Base-by-base conservation (phyloP, 2,329 filamentous ascomycete genomes). In the Chaetomiaceae sp. region DNA sequence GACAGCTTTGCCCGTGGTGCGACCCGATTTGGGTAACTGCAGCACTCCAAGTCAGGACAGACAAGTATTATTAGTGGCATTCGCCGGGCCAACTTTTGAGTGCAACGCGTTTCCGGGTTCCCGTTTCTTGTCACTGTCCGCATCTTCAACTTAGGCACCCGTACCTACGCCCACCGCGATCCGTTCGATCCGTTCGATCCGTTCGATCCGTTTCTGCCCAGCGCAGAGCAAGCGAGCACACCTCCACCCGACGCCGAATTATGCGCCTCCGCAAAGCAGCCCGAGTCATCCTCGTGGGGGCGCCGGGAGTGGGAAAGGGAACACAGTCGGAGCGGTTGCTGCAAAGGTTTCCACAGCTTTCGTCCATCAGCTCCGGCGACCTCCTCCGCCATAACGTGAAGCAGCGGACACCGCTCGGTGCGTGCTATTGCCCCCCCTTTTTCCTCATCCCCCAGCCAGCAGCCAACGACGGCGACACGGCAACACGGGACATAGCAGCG, bases 221-320 rank as follows among this genome's bases (percentile, higher is more conserved):
- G n/a, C n/a, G n/a, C n/a, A n/a, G n/a, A n/a, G n/a, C n/a, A n/a
- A n/a, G n/a, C n/a, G n/a, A n/a, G 25, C 25, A 27, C 25, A 10
- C 25, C 6, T 27, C 25, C 25, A 27, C 25, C 25, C 30, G 34
- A 43, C 27, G 33, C 27, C 41, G 17, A 47, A 53, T 31, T n/a
- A 84, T 85, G 81, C 77, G 82, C 72, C 81, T 95, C 64, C 79
- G 78, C 59, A 84, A 79, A 71, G 92, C 93, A 51, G 93, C 93
- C 48, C 87, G 93, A 56, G 85, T 97, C 57, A 97, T 99, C 65
- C 82, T 99, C 60, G 82, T 99, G 62, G 93, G 93, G 62, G 91
- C 92, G 46, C 93, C 93, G n/a, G 91, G 91, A 52, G 93, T 96
- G 51, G 93, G 93, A 56, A 99, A 99, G 70, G 93, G 92, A 56